Evolutionary conservation across 306 rosid species (phyloP).

Genomic region (Trifolium pratense): DNA sequence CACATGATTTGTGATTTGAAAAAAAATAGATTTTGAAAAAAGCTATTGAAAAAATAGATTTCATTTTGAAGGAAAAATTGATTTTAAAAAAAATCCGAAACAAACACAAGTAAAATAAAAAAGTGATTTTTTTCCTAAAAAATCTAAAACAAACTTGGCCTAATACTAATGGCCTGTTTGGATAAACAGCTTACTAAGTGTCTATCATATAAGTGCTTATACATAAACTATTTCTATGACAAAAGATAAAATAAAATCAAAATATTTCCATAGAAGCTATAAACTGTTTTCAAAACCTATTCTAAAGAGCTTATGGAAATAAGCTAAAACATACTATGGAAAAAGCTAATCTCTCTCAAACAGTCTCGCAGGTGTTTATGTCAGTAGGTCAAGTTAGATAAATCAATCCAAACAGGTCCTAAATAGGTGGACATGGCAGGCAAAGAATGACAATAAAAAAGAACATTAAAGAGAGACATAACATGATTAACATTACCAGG

Average conservation of each 20-base stretch:
- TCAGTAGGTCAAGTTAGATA: neutral
- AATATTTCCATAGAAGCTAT: neutral
- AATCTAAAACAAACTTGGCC: too few species aligned
- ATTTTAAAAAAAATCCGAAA: too few species aligned
- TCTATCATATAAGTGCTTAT: neutral
- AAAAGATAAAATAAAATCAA: neutral
- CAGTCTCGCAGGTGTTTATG: neutral
- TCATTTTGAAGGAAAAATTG: too few species aligned
- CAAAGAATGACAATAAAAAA: conserved; percentile 17
- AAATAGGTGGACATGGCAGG: conserved; percentile 29
- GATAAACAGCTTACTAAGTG: neutral
- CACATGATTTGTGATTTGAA: too few species aligned
- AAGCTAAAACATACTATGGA: neutral
- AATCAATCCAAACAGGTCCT: neutral
- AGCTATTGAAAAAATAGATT: too few species aligned
- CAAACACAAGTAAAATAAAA: too few species aligned
- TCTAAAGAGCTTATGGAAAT: neutral
- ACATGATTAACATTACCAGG: conserved; percentile 47
- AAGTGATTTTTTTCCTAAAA: too few species aligned
- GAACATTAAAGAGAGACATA: neutral
- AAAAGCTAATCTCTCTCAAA: neutral
- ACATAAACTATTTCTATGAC: neutral
- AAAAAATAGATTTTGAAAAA: too few species aligned
- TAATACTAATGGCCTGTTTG: neutral
- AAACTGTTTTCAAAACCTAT: neutral